Percentiles rank a stretch among this genome's conserved stretches.
These are phyloP conservation scores for Cadophora sp. DNA, from an alignment of 2,329 filamentous ascomycete species.

Conservation along the genomic window DNA sequence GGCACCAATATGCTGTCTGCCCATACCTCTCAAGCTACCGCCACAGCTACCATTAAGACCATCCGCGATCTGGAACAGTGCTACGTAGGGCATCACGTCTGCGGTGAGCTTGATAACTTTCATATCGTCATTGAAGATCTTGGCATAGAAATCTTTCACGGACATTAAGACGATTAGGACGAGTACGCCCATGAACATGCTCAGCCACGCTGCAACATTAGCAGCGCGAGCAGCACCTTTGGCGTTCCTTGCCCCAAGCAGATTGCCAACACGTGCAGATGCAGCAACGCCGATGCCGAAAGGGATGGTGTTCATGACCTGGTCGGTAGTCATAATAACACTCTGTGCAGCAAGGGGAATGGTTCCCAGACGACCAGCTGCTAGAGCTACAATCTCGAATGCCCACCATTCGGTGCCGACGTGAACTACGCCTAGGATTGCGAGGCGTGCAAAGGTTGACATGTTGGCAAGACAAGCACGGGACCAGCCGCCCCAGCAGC, in stretches of 20 bases:
- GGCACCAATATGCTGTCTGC: constrained; percentile 83
- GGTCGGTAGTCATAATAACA: constrained; percentile 89
- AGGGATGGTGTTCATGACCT: constrained; percentile 80
- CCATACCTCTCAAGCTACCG: constrained; percentile 82
- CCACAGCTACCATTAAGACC: constrained; percentile 87
- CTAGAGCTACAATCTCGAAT: constrained; percentile 87
- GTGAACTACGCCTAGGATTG: constrained; percentile 78
- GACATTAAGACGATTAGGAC: constrained; percentile 74
- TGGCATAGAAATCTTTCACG: constrained; percentile 75
- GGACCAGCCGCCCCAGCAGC: constrained; percentile 82
- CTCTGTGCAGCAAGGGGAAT: constrained; percentile 82
- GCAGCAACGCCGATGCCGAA: constrained; percentile 87
- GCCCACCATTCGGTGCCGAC: constrained; percentile 96
- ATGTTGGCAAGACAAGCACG: constrained; percentile 70
- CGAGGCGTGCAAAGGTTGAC: constrained; percentile 74
- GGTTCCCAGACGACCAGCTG: constrained; percentile 80
- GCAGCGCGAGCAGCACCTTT: constrained; percentile 73
- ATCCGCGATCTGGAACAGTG: constrained; percentile 89
- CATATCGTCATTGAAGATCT: constrained; percentile 81
- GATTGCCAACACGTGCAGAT: constrained; percentile 78
- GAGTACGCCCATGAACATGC: constrained; percentile 69
- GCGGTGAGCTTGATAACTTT: constrained; percentile 75
- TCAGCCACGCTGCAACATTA: constrained; percentile 77
- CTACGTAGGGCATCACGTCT: constrained; percentile 83
- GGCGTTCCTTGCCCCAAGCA: constrained; percentile 73